Base-by-base conservation (phyloP, 2,329 filamentous ascomycete genomes). In the Mollisiaceae sp. region DNA sequence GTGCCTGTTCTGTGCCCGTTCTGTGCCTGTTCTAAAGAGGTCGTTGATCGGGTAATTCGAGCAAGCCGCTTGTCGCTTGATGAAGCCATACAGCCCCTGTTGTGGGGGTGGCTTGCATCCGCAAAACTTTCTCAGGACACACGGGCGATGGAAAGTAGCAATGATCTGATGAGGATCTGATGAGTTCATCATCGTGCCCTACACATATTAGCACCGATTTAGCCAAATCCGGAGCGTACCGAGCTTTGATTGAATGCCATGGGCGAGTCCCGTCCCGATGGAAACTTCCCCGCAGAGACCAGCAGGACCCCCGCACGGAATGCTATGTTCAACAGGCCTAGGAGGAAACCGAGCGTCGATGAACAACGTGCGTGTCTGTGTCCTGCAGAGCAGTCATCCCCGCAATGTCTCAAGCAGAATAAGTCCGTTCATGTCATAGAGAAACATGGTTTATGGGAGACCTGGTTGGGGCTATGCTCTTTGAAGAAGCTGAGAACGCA, bases 241-340 rank as follows among this genome's bases (percentile, higher is more conserved):
- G 58, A 60, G 45, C 58, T 60, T 60, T 38, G 43, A 52, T 58
- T 58, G 55, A 58, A 18, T 39, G 55, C 22, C 55, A 58, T 39
- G 55, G 35, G 55, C 38, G n/a, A 58, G 35, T 39, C 27, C 55
- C 55, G 27, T 58, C 35, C 35, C 35, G n/a, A 58, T 38, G 38
- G 35, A 38, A 38, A 38, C 15, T 12, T 32, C 24, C 50, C 50
- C 24, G 27, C 50, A 54, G 50, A 35, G 24, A 32, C 27, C 27
- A 32, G 27, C 27, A 32, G 27, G 27, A 54, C 32, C 50, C 27
- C 50, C 6, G 50, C 50, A 27, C 32, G 11, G 35, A 22, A 58
- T 32, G 35, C 27, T 20, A 58, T 58, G 5, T 39, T 27, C 50
- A 35, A 54, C 27, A 32, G 27, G 27, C 27, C 27, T 54, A 54